A percentile compares a stretch with the other conserved stretches of the same genome.
phyloP scores from a whole-genome alignment of 371 early-diverging fungal species.

The Capillidium heterosporum region DNA sequence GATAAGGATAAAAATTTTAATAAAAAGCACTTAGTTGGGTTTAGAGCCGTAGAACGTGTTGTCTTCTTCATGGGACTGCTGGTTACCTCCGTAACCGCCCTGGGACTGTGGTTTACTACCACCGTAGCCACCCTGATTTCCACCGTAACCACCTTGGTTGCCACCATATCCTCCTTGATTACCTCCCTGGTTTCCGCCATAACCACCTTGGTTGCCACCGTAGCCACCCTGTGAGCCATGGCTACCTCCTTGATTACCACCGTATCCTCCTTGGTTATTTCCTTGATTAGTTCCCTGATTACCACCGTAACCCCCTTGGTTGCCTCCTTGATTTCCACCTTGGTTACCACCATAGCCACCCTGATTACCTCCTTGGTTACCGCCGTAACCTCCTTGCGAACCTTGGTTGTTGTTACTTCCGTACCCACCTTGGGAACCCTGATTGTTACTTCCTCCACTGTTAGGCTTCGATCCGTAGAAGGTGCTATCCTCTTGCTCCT shows the following conservation, averaged over 20 bases:
- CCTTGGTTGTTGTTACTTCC: not conserved
- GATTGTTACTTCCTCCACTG: not conserved
- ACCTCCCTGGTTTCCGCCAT: not conserved
- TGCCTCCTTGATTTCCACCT: no score
- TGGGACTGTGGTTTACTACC: not conserved
- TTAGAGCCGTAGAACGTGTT: not conserved
- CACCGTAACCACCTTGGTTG: not conserved
- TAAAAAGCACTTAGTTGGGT: not conserved
- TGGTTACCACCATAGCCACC: no score
- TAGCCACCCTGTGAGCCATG: not conserved
- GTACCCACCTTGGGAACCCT: not conserved
- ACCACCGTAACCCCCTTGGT: constrained; percentile 4
- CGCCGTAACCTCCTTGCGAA: not conserved
- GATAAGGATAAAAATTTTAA: not conserved
- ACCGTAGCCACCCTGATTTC: not conserved
- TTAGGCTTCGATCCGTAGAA: constrained; percentile 4
- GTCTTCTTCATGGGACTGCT: not conserved
- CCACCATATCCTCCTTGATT: no score
- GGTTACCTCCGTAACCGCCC: not conserved
- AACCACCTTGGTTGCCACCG: not conserved
- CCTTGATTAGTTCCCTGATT: not conserved
- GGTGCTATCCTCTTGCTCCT: not conserved
- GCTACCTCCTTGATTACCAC: not conserved
- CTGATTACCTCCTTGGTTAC: no score
- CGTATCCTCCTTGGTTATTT: not conserved